A percentile compares a stretch with the other conserved stretches of the same genome.
These are phyloP conservation scores for Elongisporangium prolatum DNA, from an alignment of 352 stramenopile species.

Conservation along the genomic window DNA sequence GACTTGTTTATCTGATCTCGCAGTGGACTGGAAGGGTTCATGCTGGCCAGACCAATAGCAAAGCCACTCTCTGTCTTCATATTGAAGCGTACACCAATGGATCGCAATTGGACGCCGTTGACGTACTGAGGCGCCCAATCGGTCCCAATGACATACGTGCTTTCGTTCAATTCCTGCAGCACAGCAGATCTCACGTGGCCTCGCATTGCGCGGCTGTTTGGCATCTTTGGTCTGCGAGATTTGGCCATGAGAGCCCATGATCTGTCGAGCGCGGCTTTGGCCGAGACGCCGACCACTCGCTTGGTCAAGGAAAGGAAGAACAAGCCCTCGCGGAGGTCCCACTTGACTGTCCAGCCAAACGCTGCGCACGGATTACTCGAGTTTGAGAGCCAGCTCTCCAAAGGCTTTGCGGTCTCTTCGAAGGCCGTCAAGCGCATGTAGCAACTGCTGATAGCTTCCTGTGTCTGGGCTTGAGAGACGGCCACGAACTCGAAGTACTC, in stretches of 20 bases:
- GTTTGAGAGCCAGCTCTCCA: constrained; percentile 3
- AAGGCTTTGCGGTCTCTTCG: constrained; percentile 35
- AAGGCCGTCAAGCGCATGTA: constrained; percentile 41
- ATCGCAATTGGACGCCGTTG: constrained; percentile 26
- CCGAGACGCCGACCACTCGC: constrained; percentile 29
- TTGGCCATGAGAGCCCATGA: not conserved
- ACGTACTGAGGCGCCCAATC: constrained; percentile 32
- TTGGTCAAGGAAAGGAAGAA: constrained; percentile 52
- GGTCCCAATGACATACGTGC: constrained; percentile 26
- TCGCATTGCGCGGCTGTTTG: constrained; percentile 8
- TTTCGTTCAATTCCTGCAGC: constrained; percentile 34
- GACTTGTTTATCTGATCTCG: not conserved
- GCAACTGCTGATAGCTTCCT: constrained; percentile 23
- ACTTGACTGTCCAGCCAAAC: constrained; percentile 46
- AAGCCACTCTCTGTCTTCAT: constrained; percentile 27
- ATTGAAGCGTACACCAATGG: constrained; percentile 32
- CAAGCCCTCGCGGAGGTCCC: constrained; percentile 11
- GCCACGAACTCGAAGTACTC: constrained; percentile 37
- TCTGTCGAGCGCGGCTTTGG: constrained; percentile 29
- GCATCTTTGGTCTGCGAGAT: not conserved
- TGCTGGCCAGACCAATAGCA: constrained; percentile 26
- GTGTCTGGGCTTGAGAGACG: constrained; percentile 41
- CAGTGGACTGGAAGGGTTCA: constrained; percentile 14
- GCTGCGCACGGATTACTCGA: constrained; percentile 22
- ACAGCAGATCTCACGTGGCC: constrained; percentile 30